A percentile compares a stretch with the other conserved stretches of the same genome.
Evolutionary conservation across 768 basidiomycete species (phyloP).

Genomic region (Trichaptum fuscoviolaceum): DNA sequence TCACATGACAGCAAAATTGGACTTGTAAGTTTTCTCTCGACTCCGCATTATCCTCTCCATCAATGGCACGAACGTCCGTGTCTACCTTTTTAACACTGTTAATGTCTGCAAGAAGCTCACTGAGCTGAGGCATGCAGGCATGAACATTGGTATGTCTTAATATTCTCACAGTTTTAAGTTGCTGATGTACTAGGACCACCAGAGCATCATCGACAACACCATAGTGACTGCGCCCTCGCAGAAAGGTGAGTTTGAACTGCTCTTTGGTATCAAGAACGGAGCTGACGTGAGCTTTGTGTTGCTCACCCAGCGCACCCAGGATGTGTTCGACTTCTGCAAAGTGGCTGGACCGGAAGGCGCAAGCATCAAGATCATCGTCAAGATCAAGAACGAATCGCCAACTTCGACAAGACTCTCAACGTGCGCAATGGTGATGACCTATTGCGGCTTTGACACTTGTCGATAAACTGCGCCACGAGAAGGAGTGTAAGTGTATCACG

Average conservation of each 20-base stretch:
- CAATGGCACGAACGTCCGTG: no score
- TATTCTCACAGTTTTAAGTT: slow-evolving; percentile 4
- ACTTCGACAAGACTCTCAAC: slow-evolving; percentile 97
- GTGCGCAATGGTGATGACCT: slow-evolving; percentile 99
- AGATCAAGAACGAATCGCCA: slow-evolving; percentile 98
- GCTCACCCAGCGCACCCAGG: slow-evolving; percentile 92
- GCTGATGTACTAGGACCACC: slow-evolving; percentile 82
- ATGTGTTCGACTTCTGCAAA: slow-evolving; percentile 88
- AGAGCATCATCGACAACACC: slow-evolving; percentile 98
- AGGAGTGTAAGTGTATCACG: slow-evolving; percentile 53
- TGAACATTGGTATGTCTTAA: slow-evolving; percentile 83
- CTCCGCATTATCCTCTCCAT: no score
- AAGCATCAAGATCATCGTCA: slow-evolving; percentile 97
- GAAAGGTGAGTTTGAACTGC: slow-evolving; percentile 94
- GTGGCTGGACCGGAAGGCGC: slow-evolving; percentile 94
- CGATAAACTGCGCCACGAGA: slow-evolving; percentile 63
- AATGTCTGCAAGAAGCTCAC: slow-evolving; percentile 83
- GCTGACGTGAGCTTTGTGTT: slow-evolving; percentile 99
- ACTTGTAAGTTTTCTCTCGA: no score
- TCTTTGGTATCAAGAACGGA: slow-evolving; percentile 93
- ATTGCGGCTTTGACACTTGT: slow-evolving; percentile 79
- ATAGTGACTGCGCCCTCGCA: slow-evolving; percentile 76
- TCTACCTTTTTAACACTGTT: no score
- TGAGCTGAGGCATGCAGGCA: slow-evolving; percentile 83
- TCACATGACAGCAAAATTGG: no score